These are phyloP conservation scores for Verticillium tricorpus DNA, from an alignment of 2,329 filamentous ascomycete species.

Conservation along the genomic window DNA sequence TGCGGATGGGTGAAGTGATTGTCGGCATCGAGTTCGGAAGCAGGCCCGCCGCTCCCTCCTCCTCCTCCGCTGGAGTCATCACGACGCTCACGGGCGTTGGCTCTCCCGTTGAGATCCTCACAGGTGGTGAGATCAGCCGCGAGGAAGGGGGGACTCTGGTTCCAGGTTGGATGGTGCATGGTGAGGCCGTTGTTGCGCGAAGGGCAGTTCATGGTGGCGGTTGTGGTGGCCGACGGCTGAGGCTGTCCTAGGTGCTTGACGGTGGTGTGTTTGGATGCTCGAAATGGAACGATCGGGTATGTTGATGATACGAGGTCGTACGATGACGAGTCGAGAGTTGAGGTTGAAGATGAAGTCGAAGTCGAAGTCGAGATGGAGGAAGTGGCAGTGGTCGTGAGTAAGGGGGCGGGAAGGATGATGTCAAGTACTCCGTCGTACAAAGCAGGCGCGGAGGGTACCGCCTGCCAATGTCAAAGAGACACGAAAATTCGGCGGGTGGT, in stretches of 20 bases:
- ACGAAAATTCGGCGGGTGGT: background rate
- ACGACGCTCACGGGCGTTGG: slow-evolving; percentile 43
- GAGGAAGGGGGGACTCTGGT: slow-evolving; percentile 48
- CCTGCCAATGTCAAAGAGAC: background rate
- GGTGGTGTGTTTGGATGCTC: background rate
- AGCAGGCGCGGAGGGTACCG: background rate
- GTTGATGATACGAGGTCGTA: background rate
- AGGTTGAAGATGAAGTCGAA: background rate
- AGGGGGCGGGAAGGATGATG: background rate
- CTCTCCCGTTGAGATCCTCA: slow-evolving; percentile 51
- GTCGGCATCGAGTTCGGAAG: background rate
- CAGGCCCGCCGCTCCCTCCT: slow-evolving; percentile 5
- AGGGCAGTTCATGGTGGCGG: slow-evolving; percentile 45
- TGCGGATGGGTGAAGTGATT: slow-evolving; percentile 11
- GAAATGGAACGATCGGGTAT: background rate
- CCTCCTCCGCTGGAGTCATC: slow-evolving; percentile 28
- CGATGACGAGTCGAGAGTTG: background rate
- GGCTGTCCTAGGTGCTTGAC: background rate
- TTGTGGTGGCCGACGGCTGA: background rate
- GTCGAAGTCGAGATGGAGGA: background rate
- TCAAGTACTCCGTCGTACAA: background rate
- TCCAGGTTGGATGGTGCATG: slow-evolving; percentile 44
- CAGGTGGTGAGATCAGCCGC: slow-evolving; percentile 45
- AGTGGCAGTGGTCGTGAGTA: background rate
- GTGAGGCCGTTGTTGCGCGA: slow-evolving; percentile 48